Evolutionary conservation across 495 filamentous ascomycete genomes (phyloP), one percentile per base, ranked within the genome.

Genomic region (Astrothelium subdiscretum): DNA sequence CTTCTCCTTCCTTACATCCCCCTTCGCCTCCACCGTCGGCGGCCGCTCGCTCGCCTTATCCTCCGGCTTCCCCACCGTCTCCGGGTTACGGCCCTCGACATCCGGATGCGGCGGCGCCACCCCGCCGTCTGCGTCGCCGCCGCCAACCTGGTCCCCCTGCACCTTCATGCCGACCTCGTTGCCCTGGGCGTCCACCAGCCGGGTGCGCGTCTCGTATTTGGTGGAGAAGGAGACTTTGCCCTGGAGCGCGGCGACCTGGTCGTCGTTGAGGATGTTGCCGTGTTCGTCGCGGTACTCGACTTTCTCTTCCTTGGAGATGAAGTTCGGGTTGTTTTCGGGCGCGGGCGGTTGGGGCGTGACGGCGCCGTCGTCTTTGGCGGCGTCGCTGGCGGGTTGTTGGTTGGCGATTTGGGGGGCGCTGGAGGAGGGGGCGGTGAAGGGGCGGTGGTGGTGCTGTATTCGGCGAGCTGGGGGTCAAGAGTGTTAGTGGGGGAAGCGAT

Each of bases 161-260:
- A 69, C 72, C 68, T 77, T 68, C 69, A 80, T 69, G 42, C 15
- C 48, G 48, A 91, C 73, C 72, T 90, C 87, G 65, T 89, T 90
- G 52, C 90, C 90, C 20, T 81, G 66, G 32, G 78, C 80, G 71
- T 97, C 90, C 48, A 98, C 80, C 59, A 98, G 73, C 51, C 89
- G 84, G 20, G 91, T 95, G 61, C 87, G 81, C 11, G 92, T 95
- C 77, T 97, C 92, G 70, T 96, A 97, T 60, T 86, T 85, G 8
- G 94, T 98, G 73, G 92, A 85, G 75, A 97, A 96, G 63, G 88
- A 87, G 29, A 97, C 91, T 75, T 96, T 92, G 67, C 92, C 94
- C 68, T 87, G 80, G 29, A 98, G 83, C 1, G 83, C 86, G 67
- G 87, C 83, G 51, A 98, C 92, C 64, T 96, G 83, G 67, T 87